These are phyloP conservation scores for Apocynum venetum DNA, from an alignment of 257 asterid genomes.

Conservation along the genomic window DNA sequence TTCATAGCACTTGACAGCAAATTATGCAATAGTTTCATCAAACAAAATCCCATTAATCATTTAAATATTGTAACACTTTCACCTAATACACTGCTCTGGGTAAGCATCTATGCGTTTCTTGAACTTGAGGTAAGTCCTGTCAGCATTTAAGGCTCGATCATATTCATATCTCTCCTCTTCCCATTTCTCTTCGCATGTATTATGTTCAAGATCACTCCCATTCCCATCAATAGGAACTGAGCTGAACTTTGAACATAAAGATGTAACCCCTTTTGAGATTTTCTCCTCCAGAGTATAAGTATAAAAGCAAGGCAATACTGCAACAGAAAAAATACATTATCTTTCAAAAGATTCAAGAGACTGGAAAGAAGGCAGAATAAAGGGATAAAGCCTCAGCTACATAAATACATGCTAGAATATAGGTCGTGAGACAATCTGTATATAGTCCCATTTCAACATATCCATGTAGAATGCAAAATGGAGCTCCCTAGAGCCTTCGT, in stretches of 20 bases:
- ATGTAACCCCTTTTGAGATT: conserved; percentile 27
- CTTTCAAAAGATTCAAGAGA: background rate
- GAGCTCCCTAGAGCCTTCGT: background rate
- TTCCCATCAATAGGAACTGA: conserved; percentile 28
- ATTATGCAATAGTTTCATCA: background rate
- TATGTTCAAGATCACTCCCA: conserved; percentile 40
- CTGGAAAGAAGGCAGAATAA: background rate
- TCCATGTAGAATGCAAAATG: background rate
- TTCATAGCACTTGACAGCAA: background rate
- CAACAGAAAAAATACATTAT: conserved; percentile 14
- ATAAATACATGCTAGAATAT: background rate
- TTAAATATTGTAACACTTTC: background rate
- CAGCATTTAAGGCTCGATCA: conserved; percentile 73
- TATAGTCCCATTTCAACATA: background rate
- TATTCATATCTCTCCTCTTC: conserved; percentile 82
- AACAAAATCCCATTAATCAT: background rate
- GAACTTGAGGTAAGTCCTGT: conserved; percentile 85
- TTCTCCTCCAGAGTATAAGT: conserved; percentile 60
- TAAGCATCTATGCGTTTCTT: conserved; percentile 70
- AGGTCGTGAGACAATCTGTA: background rate
- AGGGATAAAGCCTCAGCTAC: background rate
- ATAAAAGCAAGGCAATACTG: conserved; percentile 92
- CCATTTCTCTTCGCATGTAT: conserved; percentile 46
- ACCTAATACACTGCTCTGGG: conserved; percentile 95
- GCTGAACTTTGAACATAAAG: conserved; percentile 29